Conservation (phyloP, 345 rosid species). For the Lepidium didymum region DNA sequence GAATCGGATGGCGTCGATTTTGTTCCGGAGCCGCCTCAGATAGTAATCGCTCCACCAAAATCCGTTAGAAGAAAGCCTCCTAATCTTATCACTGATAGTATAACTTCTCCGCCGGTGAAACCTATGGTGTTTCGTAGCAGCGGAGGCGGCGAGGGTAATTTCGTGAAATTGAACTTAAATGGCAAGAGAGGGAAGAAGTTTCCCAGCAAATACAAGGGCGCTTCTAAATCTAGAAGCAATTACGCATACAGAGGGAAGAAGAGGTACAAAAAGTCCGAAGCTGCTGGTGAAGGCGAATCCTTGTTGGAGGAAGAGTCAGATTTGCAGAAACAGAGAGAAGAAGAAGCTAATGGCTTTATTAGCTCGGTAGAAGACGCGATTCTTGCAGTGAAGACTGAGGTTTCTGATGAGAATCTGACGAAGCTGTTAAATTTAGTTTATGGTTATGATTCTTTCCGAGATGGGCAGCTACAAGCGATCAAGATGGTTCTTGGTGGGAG, state of each 20-base stretch:
- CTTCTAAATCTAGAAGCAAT: slow-evolving; percentile 18
- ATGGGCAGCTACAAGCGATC: slow-evolving; percentile 31
- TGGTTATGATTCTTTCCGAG: slow-evolving; percentile 32
- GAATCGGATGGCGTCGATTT: not conserved
- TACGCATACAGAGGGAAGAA: slow-evolving; percentile 41
- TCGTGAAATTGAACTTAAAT: slow-evolving; percentile 71
- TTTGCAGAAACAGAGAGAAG: slow-evolving; percentile 25
- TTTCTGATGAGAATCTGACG: slow-evolving; percentile 39
- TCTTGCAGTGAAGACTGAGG: slow-evolving; percentile 39
- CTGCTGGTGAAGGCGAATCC: slow-evolving; percentile 36
- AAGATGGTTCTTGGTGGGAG: slow-evolving; percentile 46
- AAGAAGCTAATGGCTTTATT: slow-evolving; percentile 17
- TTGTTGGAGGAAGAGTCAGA: slow-evolving; percentile 36
- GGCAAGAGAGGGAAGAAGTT: slow-evolving; percentile 52
- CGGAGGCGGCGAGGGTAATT: slow-evolving; percentile 60
- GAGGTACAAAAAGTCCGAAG: slow-evolving; percentile 35
- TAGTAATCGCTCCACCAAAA: slow-evolving; percentile 17
- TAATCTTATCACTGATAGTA: slow-evolving; percentile 43
- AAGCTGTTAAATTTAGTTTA: slow-evolving; percentile 29
- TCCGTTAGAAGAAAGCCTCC: slow-evolving; percentile 36
- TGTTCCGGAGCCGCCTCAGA: not conserved
- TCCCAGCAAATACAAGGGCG: slow-evolving; percentile 36
- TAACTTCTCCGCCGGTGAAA: slow-evolving; percentile 40
- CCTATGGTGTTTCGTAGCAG: slow-evolving; percentile 35
- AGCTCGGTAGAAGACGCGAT: slow-evolving; percentile 45